phyloP scores from a whole-genome alignment of 805 yeast species.

The Kodamaea restingae region DNA sequence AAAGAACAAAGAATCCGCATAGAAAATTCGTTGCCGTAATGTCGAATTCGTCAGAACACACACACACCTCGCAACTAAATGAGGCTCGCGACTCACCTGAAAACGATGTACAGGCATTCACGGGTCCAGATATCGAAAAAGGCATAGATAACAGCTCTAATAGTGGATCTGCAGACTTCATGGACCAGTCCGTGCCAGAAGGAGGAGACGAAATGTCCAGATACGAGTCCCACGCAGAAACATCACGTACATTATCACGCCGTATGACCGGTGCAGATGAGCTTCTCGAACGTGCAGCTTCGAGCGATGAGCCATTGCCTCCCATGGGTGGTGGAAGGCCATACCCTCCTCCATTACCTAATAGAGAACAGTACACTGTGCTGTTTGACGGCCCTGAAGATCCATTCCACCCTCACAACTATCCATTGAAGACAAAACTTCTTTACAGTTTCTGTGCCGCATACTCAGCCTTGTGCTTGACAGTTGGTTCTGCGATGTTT shows the following conservation, averaged over 20 bases:
- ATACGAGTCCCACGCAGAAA: conserved; percentile 20
- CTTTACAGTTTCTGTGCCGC: conserved; percentile 25
- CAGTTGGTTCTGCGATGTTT: conserved; percentile 42
- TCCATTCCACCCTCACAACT: conserved; percentile 77
- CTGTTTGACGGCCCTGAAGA: conserved; percentile 76
- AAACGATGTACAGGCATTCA: conserved; percentile 11
- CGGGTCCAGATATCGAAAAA: conserved; percentile 10
- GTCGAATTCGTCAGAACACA: background rate
- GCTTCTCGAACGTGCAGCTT: conserved; percentile 17
- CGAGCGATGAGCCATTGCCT: conserved; percentile 31
- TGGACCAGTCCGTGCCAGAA: conserved; percentile 9
- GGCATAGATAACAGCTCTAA: conserved; percentile 1
- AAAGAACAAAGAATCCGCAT: background rate
- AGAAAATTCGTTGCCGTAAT: background rate
- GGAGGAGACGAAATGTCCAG: conserved; percentile 22
- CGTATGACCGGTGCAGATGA: conserved; percentile 20
- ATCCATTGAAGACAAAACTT: conserved; percentile 29
- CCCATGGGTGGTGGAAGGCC: conserved; percentile 64
- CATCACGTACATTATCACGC: conserved; percentile 19
- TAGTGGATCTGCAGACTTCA: background rate
- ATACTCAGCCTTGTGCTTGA: conserved; percentile 25
- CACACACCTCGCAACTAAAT: background rate
- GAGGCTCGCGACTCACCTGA: background rate
- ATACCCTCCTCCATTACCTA: conserved; percentile 60
- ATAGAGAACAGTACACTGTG: conserved; percentile 55